These are phyloP conservation scores for Penicillium goetzii DNA, from an alignment of 495 filamentous ascomycete genomes.

Conservation along the genomic window DNA sequence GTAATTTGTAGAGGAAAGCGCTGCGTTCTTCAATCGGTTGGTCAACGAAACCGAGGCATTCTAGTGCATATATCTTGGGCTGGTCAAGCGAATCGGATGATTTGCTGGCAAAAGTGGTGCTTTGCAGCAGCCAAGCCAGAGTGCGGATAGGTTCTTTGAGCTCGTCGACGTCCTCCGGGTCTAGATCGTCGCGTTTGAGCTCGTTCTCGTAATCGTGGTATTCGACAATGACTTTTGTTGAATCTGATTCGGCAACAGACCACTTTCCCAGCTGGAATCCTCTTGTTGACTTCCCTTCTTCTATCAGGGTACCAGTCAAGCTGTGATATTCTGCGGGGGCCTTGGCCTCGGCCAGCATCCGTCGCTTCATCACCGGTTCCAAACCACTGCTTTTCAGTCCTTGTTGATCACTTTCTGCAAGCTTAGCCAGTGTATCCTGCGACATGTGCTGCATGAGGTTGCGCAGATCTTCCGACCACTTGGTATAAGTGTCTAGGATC, in stretches of 20 bases:
- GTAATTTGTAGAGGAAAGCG: constrained; percentile 26
- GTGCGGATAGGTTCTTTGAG: constrained; percentile 25
- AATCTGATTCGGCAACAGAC: constrained; percentile 1
- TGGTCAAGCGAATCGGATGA: constrained; percentile 16
- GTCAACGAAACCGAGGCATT: constrained; percentile 27
- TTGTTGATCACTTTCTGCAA: constrained; percentile 11
- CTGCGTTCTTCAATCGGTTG: constrained; percentile 24
- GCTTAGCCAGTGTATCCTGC: constrained; percentile 18
- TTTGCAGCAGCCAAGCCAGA: constrained; percentile 29
- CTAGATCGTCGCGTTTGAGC: constrained; percentile 24
- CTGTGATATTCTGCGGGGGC: constrained; percentile 25
- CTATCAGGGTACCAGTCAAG: constrained; percentile 22
- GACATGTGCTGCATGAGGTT: constrained; percentile 30
- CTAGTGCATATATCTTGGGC: constrained; percentile 28
- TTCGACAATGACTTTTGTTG: constrained; percentile 21
- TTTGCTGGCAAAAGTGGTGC: constrained; percentile 21
- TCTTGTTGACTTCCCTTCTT: constrained; percentile 14
- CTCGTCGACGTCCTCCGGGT: constrained; percentile 20
- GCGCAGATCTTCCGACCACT: constrained; percentile 23
- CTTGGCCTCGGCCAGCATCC: constrained; percentile 16
- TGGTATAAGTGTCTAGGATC: constrained; percentile 25
- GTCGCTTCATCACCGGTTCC: constrained; percentile 25
- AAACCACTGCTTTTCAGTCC: constrained; percentile 25
- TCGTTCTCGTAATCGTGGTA: constrained; percentile 27
- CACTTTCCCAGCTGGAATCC: constrained; percentile 25